Percentiles rank a stretch among this genome's conserved stretches.
These are phyloP conservation scores for Hypericum perforatum DNA, from an alignment of 345 rosid species.

Conservation along the genomic window DNA sequence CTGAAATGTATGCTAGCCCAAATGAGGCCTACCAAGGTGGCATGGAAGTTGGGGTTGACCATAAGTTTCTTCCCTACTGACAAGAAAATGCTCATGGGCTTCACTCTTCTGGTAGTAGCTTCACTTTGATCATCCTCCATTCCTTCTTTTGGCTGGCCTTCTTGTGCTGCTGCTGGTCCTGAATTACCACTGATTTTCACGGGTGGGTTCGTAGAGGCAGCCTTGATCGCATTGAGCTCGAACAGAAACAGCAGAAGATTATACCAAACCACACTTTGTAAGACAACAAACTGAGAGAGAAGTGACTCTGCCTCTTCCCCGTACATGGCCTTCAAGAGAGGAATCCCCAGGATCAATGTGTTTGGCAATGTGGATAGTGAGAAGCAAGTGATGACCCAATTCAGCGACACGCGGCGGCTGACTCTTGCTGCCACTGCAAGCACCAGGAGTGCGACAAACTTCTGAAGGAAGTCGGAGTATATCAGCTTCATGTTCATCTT, in stretches of 20 bases:
- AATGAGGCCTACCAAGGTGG: slow-evolving; percentile 50
- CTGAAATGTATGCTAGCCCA: slow-evolving; percentile 83
- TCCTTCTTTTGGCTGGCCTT: slow-evolving; percentile 38
- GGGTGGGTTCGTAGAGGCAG: slow-evolving; percentile 27
- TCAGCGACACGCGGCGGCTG: slow-evolving; percentile 7
- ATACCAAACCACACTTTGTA: slow-evolving; percentile 24
- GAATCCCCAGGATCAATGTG: slow-evolving; percentile 23
- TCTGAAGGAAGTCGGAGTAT: slow-evolving; percentile 15
- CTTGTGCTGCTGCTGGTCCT: slow-evolving; percentile 21
- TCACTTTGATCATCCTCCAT: slow-evolving; percentile 16
- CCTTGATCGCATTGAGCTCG: slow-evolving; percentile 33
- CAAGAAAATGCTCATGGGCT: slow-evolving; percentile 36
- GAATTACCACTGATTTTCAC: slow-evolving; percentile 41
- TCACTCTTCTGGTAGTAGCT: slow-evolving; percentile 19
- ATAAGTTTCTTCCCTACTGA: slow-evolving; percentile 61
- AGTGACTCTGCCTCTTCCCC: slow-evolving; percentile 15
- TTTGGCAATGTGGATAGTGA: slow-evolving; percentile 23
- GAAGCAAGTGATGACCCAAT: slow-evolving; percentile 24
- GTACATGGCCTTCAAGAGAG: slow-evolving; percentile 21
- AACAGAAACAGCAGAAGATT: slow-evolving; percentile 18
- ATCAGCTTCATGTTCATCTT: slow-evolving; percentile 19
- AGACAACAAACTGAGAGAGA: slow-evolving; percentile 17
- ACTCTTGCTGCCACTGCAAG: slow-evolving; percentile 15
- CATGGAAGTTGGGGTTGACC: slow-evolving; percentile 72
- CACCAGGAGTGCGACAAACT: slow-evolving; percentile 8